Evolutionary conservation across 495 filamentous ascomycete genomes (phyloP), one percentile per base, ranked within the genome.

Genomic region (Hyaloscypha hepaticicola): DNA sequence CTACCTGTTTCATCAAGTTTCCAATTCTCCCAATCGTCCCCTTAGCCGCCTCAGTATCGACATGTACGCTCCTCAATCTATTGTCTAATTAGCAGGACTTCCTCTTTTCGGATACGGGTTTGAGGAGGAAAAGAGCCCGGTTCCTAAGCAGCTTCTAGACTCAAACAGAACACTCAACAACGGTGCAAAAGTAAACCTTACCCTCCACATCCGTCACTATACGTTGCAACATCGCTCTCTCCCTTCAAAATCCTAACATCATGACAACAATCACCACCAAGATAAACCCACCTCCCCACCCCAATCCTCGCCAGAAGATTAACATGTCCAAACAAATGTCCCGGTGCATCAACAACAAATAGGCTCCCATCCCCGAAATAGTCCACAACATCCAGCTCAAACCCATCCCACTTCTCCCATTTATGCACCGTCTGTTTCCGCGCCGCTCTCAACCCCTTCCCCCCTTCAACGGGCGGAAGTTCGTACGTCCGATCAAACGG

Each of bases 191-290:
- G n/a, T n/a, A n/a, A n/a, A n/a, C n/a, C n/a, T n/a, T n/a, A n/a
- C n/a, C 38, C 28, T 2, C 53, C 53, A n/a, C 49, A 19, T 19
- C 41, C 62, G 51, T 58, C 29, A 41, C 48, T 55, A 11, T 29
- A 64, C 25, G 29, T 31, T 19, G 52, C 62, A 29, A 64, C 24
- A 25, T 27, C 62, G 53, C 58, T 64, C 45, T 64, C 62, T 19
- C 55, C 55, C 9, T 19, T 58, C 19, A 58, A 16, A 16, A 63
- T 34, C 31, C 51, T 27, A 22, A 29, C 16, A 55, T 63, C 50
- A 49, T 63, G 61, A 48, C 50, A 55, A 14, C 27, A 41, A 22
- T 63, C 61, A 5, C 52, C 61, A 14, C 27, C 61, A n/a, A 63
- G 61, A 48, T 45, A 50, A 19, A 63, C 38, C 61, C 61, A 63